Evolutionary conservation across 1,284 basidiomycete genomes (phyloP).

Genomic region (Ceratobasidium sp.): DNA sequence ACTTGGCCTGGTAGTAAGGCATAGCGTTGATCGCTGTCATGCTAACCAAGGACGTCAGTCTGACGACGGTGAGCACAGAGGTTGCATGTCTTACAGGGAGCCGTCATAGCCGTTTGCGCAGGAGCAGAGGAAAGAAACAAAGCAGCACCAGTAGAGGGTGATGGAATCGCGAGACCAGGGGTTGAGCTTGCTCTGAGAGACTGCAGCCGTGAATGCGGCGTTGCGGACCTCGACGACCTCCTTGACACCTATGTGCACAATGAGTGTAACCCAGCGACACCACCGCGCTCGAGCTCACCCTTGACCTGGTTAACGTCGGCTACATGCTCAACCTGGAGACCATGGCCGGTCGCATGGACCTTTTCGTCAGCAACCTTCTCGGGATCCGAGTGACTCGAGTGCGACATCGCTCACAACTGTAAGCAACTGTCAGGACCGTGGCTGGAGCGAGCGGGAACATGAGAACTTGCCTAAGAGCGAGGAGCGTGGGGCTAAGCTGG

Average conservation of each 20-base stretch:
- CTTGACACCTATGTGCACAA: conserved; percentile 16
- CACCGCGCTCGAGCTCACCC: conserved; percentile 46
- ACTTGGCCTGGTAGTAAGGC: conserved; percentile 53
- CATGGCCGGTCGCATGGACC: conserved; percentile 30
- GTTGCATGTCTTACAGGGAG: conserved; percentile 49
- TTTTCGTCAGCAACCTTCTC: conserved; percentile 46
- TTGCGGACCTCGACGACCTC: conserved; percentile 41
- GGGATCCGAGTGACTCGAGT: conserved; percentile 45
- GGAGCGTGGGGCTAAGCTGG: conserved; percentile 38
- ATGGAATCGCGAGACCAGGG: conserved; percentile 53
- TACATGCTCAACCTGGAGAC: conserved; percentile 46
- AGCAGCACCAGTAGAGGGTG: conserved; percentile 54
- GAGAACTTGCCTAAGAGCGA: conserved; percentile 16
- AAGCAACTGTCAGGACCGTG: not conserved
- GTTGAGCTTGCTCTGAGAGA: conserved; percentile 51
- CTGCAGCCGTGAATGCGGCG: conserved; percentile 52
- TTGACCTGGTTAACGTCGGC: conserved; percentile 49
- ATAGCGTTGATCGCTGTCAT: conserved; percentile 55
- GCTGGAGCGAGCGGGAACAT: not conserved
- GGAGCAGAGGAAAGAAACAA: conserved; percentile 53
- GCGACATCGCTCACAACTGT: conserved; percentile 32
- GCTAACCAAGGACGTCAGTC: conserved; percentile 9
- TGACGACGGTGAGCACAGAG: not conserved
- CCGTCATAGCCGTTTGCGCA: conserved; percentile 54
- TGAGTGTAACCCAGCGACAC: not conserved